Base-by-base conservation (phyloP, 495 filamentous ascomycete species). In the Hyaloscypha variabilis region DNA sequence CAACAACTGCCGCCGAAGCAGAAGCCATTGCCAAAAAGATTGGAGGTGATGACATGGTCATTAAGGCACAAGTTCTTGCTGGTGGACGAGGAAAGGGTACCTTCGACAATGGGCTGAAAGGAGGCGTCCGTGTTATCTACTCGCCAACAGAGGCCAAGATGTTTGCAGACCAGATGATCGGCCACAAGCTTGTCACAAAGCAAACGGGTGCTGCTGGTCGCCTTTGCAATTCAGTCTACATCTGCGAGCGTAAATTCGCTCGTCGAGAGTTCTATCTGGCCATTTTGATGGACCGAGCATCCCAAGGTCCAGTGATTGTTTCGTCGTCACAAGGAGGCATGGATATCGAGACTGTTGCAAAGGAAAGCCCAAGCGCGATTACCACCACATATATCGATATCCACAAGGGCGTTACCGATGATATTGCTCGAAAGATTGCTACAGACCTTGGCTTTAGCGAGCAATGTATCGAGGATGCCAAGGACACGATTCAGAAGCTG, bases 81-180 rank as follows among this genome's bases (percentile, higher is more conserved):
- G 95, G 95, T 78, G 95, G 95, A 63, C 90, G 95, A 81, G 95
- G 95, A 73, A 99, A 99, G 83, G 95, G 95, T 69, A 88, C 85
- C 64, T 99, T 99, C 76, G 93, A 97, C 80, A 99, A 97, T 80
- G 95, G 95, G 68, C 87, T 97, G 74, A 99, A 99, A 86, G 95
- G 95, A 76, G 95, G 95, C 81, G 95, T 99, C 69, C 88, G 95
- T 69, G 92, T 99, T 73, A 96, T 99, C 77, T 98, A 97, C 87
- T 97, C 94, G 86, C 80, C 78, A 57, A 83, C 82, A 74, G 79
- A 83, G 36, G 95, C 95, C 75, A 93, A 91, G 83, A 97, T 97
- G 89, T 97, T 99, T 74, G 94, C 95, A 73, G 88, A 91, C 67
- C 93, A 99, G 81, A 99, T 99, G 95, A 97, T 99, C 80, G 95